Conservation (phyloP, 2,329 filamentous ascomycete species). For the Xylariales sp. region DNA sequence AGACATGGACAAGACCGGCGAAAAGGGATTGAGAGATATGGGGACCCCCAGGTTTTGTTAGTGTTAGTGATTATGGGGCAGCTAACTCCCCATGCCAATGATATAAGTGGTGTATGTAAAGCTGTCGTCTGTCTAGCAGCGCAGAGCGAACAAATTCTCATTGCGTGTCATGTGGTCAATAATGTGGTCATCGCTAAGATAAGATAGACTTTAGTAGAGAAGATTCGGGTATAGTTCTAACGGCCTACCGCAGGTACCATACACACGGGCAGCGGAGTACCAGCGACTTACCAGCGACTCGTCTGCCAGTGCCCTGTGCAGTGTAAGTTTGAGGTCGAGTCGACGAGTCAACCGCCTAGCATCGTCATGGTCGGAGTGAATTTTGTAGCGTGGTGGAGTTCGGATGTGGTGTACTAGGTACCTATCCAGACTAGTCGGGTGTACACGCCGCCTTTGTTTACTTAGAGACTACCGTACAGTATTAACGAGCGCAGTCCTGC, state of each 20-base stretch:
- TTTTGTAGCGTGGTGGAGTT: background rate
- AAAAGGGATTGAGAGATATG: conserved; percentile 35
- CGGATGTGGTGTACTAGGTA: background rate
- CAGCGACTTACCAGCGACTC: background rate
- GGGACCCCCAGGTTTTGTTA: conserved; percentile 21
- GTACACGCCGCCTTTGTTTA: background rate
- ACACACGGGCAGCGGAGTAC: no score
- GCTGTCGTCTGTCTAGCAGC: conserved; percentile 1
- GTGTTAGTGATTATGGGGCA: conserved; percentile 16
- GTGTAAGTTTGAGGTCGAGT: background rate
- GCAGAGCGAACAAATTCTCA: conserved; percentile 6
- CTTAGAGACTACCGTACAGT: background rate
- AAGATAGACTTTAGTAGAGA: conserved; percentile 1
- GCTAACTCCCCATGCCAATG: conserved; percentile 30
- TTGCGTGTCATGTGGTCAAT: conserved; percentile 30
- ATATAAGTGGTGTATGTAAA: conserved; percentile 10
- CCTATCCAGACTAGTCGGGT: background rate
- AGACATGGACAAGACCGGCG: conserved; percentile 49
- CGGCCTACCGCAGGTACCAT: no score
- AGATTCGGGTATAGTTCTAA: background rate
- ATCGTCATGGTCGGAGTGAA: background rate
- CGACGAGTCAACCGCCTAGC: background rate
- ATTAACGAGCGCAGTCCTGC: no score
- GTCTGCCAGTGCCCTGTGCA: no score
- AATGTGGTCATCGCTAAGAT: conserved; percentile 22